Evolutionary conservation across 495 filamentous ascomycete species (phyloP).

Genomic region (Oidiodendron maius): DNA sequence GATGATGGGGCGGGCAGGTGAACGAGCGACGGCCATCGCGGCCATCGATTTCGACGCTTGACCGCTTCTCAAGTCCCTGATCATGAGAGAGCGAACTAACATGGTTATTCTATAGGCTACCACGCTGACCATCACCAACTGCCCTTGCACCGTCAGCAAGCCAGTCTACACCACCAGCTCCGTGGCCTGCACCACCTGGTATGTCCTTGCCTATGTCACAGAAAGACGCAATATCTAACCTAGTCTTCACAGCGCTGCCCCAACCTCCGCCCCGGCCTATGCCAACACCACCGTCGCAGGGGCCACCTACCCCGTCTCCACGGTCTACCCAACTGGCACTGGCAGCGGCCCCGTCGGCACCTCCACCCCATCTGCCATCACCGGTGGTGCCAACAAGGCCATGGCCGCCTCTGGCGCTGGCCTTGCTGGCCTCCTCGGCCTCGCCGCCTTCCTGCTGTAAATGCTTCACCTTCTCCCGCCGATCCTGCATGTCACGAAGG

Average conservation of each 20-base stretch:
- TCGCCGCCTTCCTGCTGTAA: constrained; percentile 74
- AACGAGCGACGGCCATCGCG: no score
- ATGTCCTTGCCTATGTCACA: no score
- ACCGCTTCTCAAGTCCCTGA: no score
- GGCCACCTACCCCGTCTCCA: constrained; percentile 22
- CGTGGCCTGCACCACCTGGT: constrained; percentile 64
- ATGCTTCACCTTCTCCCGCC: constrained; percentile 23
- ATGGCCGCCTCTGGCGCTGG: constrained; percentile 53
- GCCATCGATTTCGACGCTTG: no score
- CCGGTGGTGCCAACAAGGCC: constrained; percentile 55
- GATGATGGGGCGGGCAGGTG: no score
- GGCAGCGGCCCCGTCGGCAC: constrained; percentile 10
- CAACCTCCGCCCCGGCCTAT: constrained; percentile 17
- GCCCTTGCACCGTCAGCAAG: constrained; percentile 72
- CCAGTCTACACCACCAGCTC: constrained; percentile 35
- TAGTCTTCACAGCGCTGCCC: constrained; percentile 10
- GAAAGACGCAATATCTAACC: neutral
- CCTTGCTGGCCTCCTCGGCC: constrained; percentile 69
- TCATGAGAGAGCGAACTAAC: neutral
- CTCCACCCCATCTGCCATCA: constrained; percentile 20
- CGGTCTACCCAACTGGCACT: constrained; percentile 27
- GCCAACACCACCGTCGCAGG: constrained; percentile 24
- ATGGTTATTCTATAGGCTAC: constrained; percentile 51
- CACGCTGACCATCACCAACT: constrained; percentile 74
- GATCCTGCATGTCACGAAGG: constrained; percentile 14